Percentiles rank a stretch among this genome's conserved stretches.
Conservation (phyloP, 352 stramenopile genomes). For the Phytophthora pistaciae region DNA sequence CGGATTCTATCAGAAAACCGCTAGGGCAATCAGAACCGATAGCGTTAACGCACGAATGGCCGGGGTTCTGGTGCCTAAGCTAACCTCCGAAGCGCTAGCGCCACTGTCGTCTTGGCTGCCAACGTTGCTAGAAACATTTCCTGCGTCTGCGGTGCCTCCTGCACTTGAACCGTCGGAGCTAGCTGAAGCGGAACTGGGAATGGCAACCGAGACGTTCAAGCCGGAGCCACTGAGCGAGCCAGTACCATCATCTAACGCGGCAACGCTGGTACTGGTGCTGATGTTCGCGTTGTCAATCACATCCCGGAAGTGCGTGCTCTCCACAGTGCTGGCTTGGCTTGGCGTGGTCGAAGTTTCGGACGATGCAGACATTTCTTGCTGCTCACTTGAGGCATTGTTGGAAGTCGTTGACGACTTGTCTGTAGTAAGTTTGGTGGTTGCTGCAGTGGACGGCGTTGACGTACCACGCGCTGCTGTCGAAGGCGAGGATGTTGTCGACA, state of each 20-base stretch:
- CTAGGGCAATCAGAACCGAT: not conserved
- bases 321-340: not conserved
- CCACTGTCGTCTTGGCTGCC: not conserved
- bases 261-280: not conserved
- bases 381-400: not conserved
- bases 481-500: too few relatives aligned
- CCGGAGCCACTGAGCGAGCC: not conserved
- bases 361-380: not conserved
- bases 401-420: not conserved
- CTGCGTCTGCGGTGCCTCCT: not conserved
- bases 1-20: too few relatives aligned
- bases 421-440: not conserved
- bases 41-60: not conserved
- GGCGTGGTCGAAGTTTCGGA: not conserved
- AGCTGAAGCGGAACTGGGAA: not conserved
- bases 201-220: not conserved
- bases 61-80: not conserved
- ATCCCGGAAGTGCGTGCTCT: not conserved
- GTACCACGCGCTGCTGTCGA: too few relatives aligned
- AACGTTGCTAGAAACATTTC: not conserved
- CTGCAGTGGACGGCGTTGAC: too few relatives aligned
- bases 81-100: not conserved
- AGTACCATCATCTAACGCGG: not conserved
- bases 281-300: not conserved
- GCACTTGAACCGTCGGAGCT: not conserved